These are phyloP conservation scores for Entomortierella lignicola DNA, from an alignment of 192 early-diverging fungal species.

Conservation along the genomic window DNA sequence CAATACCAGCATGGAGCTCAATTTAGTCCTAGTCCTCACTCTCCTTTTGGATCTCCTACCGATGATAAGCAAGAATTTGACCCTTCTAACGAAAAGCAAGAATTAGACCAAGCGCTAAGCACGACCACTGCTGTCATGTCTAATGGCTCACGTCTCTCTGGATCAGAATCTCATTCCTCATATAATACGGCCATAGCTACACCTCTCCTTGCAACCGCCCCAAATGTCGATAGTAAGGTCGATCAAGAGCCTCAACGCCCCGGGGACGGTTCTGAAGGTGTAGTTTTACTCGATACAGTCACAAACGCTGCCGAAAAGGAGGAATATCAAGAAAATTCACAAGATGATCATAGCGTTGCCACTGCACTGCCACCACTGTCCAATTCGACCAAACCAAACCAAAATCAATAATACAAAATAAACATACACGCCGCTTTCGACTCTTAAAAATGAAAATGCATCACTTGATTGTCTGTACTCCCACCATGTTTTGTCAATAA, in stretches of 20 bases:
- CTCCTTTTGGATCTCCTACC: neutral
- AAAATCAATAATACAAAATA: neutral
- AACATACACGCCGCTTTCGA: neutral
- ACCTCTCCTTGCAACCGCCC: neutral
- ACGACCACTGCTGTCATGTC: neutral
- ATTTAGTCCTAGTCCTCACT: neutral
- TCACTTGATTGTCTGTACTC: neutral
- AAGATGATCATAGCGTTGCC: neutral
- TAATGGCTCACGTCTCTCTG: neutral
- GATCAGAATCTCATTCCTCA: constrained; percentile 1
- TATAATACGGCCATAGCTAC: neutral
- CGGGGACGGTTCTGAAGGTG: neutral
- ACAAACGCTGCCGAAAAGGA: neutral
- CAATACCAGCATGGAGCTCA: neutral
- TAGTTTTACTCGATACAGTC: neutral
- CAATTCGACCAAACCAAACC: neutral
- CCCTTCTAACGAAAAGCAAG: neutral
- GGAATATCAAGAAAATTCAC: neutral
- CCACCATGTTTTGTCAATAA: too few species aligned
- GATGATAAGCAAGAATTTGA: neutral
- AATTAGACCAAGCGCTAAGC: neutral
- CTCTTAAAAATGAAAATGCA: neutral
- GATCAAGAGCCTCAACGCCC: neutral
- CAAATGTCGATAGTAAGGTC: neutral
- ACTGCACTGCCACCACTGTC: neutral